Conservation (phyloP, 768 basidiomycete species). For the Suillus ampliporus region DNA sequence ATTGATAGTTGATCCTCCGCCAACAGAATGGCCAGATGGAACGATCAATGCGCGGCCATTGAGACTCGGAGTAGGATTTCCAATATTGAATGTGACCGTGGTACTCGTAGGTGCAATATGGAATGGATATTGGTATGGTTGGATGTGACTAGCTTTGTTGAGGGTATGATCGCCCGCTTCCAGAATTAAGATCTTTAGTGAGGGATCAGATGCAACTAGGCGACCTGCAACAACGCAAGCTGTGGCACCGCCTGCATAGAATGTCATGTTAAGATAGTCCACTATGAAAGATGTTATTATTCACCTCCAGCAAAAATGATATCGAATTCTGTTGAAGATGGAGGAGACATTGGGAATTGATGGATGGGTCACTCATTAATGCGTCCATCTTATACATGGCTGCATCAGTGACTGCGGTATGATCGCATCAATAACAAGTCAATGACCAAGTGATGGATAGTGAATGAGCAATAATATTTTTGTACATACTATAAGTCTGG, state of each 20-base stretch:
- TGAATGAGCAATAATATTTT: too few species aligned
- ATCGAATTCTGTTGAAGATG: not conserved
- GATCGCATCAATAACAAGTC: too few species aligned
- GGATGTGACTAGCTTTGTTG: constrained; percentile 25
- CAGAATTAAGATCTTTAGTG: constrained; percentile 32
- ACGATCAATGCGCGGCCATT: constrained; percentile 22
- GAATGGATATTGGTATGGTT: constrained; percentile 28
- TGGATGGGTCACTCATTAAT: not conserved
- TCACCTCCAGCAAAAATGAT: constrained; percentile 54
- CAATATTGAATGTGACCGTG: constrained; percentile 22
- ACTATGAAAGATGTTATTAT: constrained; percentile 3
- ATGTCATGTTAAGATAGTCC: not conserved
- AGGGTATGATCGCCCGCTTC: constrained; percentile 34
- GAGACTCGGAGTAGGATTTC: constrained; percentile 24
- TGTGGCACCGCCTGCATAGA: constrained; percentile 39
- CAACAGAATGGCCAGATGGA: constrained; percentile 32
- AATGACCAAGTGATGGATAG: too few species aligned
- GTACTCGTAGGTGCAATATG: constrained; percentile 23
- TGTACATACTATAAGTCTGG: too few species aligned
- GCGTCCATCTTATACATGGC: not conserved
- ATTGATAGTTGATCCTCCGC: constrained; percentile 50
- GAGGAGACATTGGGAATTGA: not conserved
- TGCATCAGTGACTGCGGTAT: too few species aligned
- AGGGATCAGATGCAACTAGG: constrained; percentile 31
- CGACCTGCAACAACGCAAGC: constrained; percentile 40